Conservation (phyloP, 2,329 filamentous ascomycete species). For the Hirsutella rhossiliensis region DNA sequence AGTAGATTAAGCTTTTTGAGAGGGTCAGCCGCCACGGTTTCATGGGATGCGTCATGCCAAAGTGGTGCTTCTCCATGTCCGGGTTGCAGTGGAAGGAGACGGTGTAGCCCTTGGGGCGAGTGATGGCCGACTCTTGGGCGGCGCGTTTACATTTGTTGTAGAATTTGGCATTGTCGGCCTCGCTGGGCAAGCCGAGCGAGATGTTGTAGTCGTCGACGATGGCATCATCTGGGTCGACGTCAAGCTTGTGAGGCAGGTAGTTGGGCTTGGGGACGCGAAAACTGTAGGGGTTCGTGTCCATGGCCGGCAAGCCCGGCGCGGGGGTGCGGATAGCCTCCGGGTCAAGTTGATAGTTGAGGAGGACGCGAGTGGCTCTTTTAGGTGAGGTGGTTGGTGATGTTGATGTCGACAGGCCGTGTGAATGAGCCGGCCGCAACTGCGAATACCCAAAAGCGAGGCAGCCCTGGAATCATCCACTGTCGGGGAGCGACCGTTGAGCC, state of each 20-base stretch:
- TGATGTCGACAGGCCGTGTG: too few species aligned
- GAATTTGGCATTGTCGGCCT: slow-evolving; percentile 43
- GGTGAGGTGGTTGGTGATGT: too few species aligned
- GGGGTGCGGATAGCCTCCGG: background rate
- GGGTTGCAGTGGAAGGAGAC: slow-evolving; percentile 96
- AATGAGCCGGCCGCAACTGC: too few species aligned
- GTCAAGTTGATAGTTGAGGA: background rate
- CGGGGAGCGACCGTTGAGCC: too few species aligned
- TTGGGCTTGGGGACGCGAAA: slow-evolving; percentile 46
- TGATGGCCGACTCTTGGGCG: slow-evolving; percentile 55
- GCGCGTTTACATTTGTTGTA: slow-evolving; percentile 45
- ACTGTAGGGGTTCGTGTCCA: slow-evolving; percentile 35
- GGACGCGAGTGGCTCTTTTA: background rate
- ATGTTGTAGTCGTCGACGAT: slow-evolving; percentile 39
- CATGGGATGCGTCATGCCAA: slow-evolving; percentile 95
- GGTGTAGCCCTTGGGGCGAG: slow-evolving; percentile 70
- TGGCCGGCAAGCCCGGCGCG: slow-evolving; percentile 4
- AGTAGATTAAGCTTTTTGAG: slow-evolving; percentile 87
- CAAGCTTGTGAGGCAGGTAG: slow-evolving; percentile 43
- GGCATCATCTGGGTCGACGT: slow-evolving; percentile 36
- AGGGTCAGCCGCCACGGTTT: slow-evolving; percentile 96
- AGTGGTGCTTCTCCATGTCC: slow-evolving; percentile 91
- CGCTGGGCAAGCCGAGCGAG: slow-evolving; percentile 36
- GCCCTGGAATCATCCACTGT: too few species aligned
- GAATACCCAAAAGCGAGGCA: too few species aligned